Base-by-base conservation (phyloP, 2,329 filamentous ascomycete genomes). In the Myriosclerotinia scirpicola region DNA sequence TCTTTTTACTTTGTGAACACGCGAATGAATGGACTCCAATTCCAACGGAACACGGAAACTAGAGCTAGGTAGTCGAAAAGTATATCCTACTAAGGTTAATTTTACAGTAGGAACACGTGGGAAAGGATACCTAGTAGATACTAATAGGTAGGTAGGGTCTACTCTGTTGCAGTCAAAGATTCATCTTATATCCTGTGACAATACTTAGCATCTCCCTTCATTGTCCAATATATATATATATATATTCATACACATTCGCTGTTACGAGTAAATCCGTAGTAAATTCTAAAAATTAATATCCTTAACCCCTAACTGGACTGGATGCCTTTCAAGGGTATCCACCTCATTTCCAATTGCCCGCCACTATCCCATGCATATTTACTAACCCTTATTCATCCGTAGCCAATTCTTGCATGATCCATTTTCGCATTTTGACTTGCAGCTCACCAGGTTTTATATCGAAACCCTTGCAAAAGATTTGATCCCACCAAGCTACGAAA, bases 291-390 rank as follows among this genome's bases (percentile, higher is more conserved):
- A 48, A 26, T 38, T 38, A 38, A 22, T 14, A n/a, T 60, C 22
- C 5, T 26, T 17, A 50, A 48, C 58, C 58, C 58, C 58, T 60
- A 44, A 60, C 56, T 38, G 14, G 40, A 60, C 56, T 38, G 14
- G 40, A 60, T 15, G 44, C 56, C 30, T 60, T 30, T 42, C 22
- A 38, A 58, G 30, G 7, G 4, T 54, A 50, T 63, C 60, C 62
- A 64, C 62, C 46, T 61, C 42, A 64, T 64, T 64, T 64, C 50
- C 50, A 34, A 14, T 55, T 46, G 52, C 52, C 38, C 61, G 61
- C 61, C 50, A 64, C 56, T 36, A 59, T 59, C 44, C 44, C 58
- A 60, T 60, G 58, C 58, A 60, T 50, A 50, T 36, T 14, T 50
- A 7, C 58, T 60, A 50, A 60, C 6, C 58, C 30, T 26, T 20